Conservation (phyloP, 2,329 filamentous ascomycete species). For the Alternaria consortialis region DNA sequence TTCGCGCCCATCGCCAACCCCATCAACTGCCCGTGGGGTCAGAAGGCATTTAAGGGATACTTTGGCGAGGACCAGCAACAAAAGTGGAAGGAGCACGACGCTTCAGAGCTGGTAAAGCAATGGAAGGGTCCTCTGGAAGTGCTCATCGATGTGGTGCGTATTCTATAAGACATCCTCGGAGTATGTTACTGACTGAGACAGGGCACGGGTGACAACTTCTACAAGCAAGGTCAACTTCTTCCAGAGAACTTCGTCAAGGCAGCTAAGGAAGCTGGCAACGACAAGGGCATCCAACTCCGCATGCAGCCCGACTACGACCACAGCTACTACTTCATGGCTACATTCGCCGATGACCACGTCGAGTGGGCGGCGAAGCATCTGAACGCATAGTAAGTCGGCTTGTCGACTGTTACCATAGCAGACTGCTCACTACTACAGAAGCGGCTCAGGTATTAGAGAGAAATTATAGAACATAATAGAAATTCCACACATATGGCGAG, state of each 20-base stretch:
- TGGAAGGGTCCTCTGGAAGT: conserved; percentile 78
- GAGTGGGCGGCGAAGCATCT: conserved; percentile 90
- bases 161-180: neutral
- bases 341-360: conserved; percentile 89
- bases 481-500: neutral
- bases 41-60: conserved; percentile 95
- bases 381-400: conserved; percentile 60
- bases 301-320: conserved; percentile 95
- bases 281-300: conserved; percentile 75
- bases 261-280: conserved; percentile 76
- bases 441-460: conserved; percentile 33
- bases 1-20: conserved; percentile 94
- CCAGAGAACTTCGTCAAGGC: conserved; percentile 91
- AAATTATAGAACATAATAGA: conserved; percentile 34
- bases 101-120: conserved; percentile 83
- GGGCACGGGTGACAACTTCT: conserved; percentile 96
- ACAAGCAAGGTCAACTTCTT: conserved; percentile 89
- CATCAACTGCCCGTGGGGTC: conserved; percentile 84
- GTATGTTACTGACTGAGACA: conserved; percentile 41
- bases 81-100: conserved; percentile 89
- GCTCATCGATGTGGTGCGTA: conserved; percentile 84
- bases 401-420: neutral
- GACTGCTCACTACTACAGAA: conserved; percentile 47
- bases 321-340: conserved; percentile 95
- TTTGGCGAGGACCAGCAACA: conserved; percentile 76